A percentile compares a stretch with the other conserved stretches of the same genome.
Conservation (phyloP, 1,284 basidiomycete species). For the Sporisorium scitamineum region DNA sequence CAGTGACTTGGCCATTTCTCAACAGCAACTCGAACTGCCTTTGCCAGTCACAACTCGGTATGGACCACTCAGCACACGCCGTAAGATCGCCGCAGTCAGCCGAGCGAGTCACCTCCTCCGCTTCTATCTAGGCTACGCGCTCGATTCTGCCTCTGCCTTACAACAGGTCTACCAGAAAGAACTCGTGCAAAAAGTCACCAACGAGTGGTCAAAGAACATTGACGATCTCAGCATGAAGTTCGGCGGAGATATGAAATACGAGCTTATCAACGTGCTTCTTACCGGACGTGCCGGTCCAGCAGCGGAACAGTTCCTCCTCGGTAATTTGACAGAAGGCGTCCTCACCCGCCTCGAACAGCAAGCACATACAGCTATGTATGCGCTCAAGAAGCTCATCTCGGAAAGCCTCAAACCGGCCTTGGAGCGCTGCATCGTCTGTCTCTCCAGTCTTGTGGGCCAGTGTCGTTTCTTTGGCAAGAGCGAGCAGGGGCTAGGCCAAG, state of each 20-base stretch:
- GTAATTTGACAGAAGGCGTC: constrained; percentile 57
- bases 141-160: constrained; percentile 35
- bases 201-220: constrained; percentile 53
- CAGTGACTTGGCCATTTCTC: constrained; percentile 2
- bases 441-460: constrained; percentile 18
- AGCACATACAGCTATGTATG: constrained; percentile 26
- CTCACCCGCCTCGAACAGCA: constrained; percentile 40
- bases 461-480: constrained; percentile 18
- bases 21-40: constrained; percentile 10
- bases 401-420: constrained; percentile 31
- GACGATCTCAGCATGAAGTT: constrained; percentile 45
- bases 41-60: constrained; percentile 14
- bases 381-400: constrained; percentile 26
- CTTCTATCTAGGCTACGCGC: constrained; percentile 50
- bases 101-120: constrained; percentile 38
- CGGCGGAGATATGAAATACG: constrained; percentile 52
- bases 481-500: constrained; percentile 2
- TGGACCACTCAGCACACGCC: constrained; percentile 11
- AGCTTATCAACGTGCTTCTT: constrained; percentile 54
- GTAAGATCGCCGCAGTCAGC: constrained; percentile 17
- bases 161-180: constrained; percentile 38
- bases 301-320: constrained; percentile 57
- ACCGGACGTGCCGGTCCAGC: constrained; percentile 49
- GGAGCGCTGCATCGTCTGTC: constrained; percentile 32
- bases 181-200: constrained; percentile 25